A percentile compares a stretch with the other conserved stretches of the same genome.
phyloP scores from a whole-genome alignment of 148 eudicot species.

The Salicornia ramosissima region DNA sequence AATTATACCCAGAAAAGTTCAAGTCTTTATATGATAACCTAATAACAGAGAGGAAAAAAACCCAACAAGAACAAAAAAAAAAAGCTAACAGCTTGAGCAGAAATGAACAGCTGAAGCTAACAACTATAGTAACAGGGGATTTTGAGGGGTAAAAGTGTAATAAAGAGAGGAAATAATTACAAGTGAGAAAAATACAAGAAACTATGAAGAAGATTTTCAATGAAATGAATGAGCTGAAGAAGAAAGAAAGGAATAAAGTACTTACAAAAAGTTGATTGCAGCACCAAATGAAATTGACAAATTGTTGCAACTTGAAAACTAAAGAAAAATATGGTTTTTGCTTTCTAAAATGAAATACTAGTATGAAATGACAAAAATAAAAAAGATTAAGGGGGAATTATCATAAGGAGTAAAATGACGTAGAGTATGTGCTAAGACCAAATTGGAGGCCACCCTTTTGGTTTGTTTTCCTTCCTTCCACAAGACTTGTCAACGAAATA shows the following conservation, averaged over 20 bases:
- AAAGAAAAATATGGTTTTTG: slow-evolving; percentile 1
- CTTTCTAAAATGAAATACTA: too few species aligned
- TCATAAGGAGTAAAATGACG: too few species aligned
- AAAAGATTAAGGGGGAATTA: too few species aligned
- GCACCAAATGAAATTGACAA: neutral
- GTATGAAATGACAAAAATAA: too few species aligned
- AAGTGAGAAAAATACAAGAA: slow-evolving; percentile 7
- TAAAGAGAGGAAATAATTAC: neutral
- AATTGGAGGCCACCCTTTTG: slow-evolving; percentile 17
- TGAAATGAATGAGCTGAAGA: slow-evolving; percentile 4
- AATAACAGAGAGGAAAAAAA: too few species aligned
- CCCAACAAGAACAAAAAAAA: neutral
- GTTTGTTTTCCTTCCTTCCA: slow-evolving; percentile 1
- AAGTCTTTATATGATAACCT: neutral
- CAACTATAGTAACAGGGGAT: slow-evolving; percentile 9
- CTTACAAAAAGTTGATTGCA: neutral
- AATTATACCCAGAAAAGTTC: slow-evolving; percentile 14
- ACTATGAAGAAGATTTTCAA: slow-evolving; percentile 10
- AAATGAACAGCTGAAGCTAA: neutral
- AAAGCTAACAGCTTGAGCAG: slow-evolving; percentile 4
- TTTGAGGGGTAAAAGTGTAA: too few species aligned
- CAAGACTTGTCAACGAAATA: slow-evolving; percentile 16
- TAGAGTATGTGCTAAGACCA: slow-evolving; percentile 9
- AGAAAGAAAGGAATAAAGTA: slow-evolving; percentile 25
- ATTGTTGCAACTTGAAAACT: neutral